phyloP scores from a whole-genome alignment of 1,139 yeast species.

The Blastobotrys proliferans region DNA sequence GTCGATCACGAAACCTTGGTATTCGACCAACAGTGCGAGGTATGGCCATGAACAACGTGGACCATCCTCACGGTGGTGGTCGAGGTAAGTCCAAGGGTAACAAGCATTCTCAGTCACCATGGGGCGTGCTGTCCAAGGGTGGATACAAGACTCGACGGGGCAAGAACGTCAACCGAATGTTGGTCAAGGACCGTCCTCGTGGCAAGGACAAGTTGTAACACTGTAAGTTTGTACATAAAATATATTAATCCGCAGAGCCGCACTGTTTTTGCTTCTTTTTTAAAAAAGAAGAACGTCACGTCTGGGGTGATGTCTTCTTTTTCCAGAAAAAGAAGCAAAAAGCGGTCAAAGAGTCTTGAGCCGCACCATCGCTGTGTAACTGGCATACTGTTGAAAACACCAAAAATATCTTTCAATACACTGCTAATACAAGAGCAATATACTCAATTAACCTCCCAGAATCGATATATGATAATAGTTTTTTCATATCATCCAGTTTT shows the following conservation, averaged over 20 bases:
- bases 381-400: no score
- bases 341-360: no score
- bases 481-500: no score
- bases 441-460: no score
- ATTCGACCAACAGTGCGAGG: constrained; percentile 96
- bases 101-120: constrained; percentile 88
- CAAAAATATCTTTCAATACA: neutral
- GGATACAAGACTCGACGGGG: constrained; percentile 92
- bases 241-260: constrained; percentile 4
- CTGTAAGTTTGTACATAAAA: neutral
- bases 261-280: neutral
- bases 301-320: no score
- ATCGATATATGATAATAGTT: no score
- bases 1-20: constrained; percentile 89
- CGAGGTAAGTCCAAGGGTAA: constrained; percentile 98
- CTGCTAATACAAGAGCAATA: no score
- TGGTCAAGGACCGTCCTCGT: constrained; percentile 64
- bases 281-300: constrained; percentile 1
- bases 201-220: constrained; percentile 28
- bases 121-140: constrained; percentile 92
- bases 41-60: constrained; percentile 95
- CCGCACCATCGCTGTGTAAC: no score
- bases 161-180: constrained; percentile 73
- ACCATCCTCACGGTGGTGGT: constrained; percentile 99
- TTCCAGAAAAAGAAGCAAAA: neutral